Evolutionary conservation across 768 basidiomycete species (phyloP).

Genomic region (Candolleomyces aberdarensis): DNA sequence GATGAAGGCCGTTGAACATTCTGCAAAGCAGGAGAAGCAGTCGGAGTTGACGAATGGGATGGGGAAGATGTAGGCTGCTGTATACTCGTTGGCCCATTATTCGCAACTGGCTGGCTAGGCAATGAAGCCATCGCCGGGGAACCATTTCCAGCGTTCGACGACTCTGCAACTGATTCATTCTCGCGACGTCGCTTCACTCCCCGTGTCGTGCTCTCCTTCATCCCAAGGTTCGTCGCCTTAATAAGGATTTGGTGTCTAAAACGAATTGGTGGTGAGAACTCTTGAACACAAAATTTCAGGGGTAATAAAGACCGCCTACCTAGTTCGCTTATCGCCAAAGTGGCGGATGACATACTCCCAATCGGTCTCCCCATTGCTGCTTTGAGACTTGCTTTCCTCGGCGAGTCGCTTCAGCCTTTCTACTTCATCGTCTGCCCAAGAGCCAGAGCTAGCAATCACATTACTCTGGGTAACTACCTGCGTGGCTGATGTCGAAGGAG

Average conservation of each 20-base stretch:
- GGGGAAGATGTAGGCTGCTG: slow-evolving; percentile 31
- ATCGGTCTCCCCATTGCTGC: slow-evolving; percentile 57
- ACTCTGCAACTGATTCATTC: slow-evolving; percentile 20
- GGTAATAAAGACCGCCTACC: slow-evolving; percentile 37
- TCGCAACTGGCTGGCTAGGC: slow-evolving; percentile 16
- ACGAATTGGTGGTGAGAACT: not conserved
- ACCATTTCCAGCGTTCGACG: slow-evolving; percentile 11
- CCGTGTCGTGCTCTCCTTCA: slow-evolving; percentile 70
- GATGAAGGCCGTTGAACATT: slow-evolving; percentile 40
- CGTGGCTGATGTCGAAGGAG: slow-evolving; percentile 20
- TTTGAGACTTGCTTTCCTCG: slow-evolving; percentile 57
- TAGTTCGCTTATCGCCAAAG: slow-evolving; percentile 72
- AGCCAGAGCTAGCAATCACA: slow-evolving; percentile 33
- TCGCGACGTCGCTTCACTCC: slow-evolving; percentile 53
- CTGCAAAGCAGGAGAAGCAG: slow-evolving; percentile 51
- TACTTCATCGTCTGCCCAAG: slow-evolving; percentile 79
- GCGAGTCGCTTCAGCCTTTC: slow-evolving; percentile 65
- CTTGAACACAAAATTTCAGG: not conserved
- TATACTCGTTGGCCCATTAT: slow-evolving; percentile 16
- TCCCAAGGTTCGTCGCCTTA: slow-evolving; percentile 73
- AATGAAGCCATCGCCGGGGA: slow-evolving; percentile 22
- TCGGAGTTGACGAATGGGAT: slow-evolving; percentile 39
- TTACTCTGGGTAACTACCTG: slow-evolving; percentile 1
- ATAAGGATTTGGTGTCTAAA: slow-evolving; percentile 78
- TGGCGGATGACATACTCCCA: slow-evolving; percentile 78